phyloP scores from a whole-genome alignment of 2,329 filamentous ascomycete species.

The Orbilia javanica region DNA sequence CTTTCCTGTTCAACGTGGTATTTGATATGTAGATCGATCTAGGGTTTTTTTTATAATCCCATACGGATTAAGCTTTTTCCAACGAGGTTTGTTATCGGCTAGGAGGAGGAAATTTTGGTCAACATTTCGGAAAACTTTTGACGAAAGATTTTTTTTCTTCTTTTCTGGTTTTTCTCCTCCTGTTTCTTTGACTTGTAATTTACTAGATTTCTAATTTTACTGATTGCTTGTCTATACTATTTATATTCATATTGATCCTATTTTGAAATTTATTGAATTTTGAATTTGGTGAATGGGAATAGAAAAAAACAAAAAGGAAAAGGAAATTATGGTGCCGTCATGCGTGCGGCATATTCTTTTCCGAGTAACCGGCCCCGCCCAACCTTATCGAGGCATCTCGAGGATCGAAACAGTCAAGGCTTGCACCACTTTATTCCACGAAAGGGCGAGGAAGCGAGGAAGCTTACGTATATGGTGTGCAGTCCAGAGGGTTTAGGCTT shows the following conservation, averaged over 20 bases:
- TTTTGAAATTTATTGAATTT: background rate
- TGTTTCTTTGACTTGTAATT: background rate
- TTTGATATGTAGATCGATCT: constrained; percentile 17
- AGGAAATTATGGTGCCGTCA: constrained; percentile 37
- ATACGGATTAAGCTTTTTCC: constrained; percentile 16
- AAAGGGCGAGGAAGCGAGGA: constrained; percentile 53
- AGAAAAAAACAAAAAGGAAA: background rate
- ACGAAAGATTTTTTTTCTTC: background rate
- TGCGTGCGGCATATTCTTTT: constrained; percentile 56
- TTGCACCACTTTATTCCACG: constrained; percentile 39
- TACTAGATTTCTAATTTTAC: background rate
- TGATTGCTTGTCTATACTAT: background rate
- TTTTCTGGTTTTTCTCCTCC: background rate
- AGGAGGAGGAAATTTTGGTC: background rate
- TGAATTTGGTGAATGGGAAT: background rate
- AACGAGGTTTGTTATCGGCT: constrained; percentile 1
- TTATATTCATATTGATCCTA: background rate
- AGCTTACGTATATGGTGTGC: constrained; percentile 55
- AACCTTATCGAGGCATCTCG: constrained; percentile 54
- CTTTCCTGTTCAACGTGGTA: background rate
- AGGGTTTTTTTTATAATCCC: constrained; percentile 4
- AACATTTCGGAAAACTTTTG: constrained; percentile 8
- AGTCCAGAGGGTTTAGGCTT: constrained; percentile 31
- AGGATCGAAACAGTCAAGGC: constrained; percentile 41
- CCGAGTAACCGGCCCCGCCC: constrained; percentile 57